Conservation (phyloP, 2,329 filamentous ascomycete species). For the Phaeosphaeriaceae sp. region DNA sequence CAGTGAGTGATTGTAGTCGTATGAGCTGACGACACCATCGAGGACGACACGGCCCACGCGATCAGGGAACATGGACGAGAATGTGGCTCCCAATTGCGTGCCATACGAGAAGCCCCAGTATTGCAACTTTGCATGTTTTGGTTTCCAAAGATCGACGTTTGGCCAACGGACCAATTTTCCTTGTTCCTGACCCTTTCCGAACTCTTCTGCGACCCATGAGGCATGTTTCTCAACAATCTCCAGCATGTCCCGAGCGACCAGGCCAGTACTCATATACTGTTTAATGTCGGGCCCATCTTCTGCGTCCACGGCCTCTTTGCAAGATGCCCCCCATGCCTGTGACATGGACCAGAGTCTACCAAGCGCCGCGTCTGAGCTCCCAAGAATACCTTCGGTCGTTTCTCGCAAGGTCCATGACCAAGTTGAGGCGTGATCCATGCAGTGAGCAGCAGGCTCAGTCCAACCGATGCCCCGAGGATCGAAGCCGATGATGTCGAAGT, state of each 20-base stretch:
- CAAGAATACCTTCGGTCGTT: constrained; percentile 47
- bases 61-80: constrained; percentile 48
- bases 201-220: constrained; percentile 35
- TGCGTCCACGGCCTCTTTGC: constrained; percentile 28
- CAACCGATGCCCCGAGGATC: constrained; percentile 53
- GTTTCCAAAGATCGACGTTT: constrained; percentile 6
- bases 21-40: constrained; percentile 55
- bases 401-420: constrained; percentile 49
- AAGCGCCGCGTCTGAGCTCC: constrained; percentile 52
- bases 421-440: constrained; percentile 41
- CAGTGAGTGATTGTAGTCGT: constrained; percentile 44
- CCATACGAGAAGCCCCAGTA: constrained; percentile 60
- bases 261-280: constrained; percentile 55
- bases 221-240: constrained; percentile 55
- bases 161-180: neutral
- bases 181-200: constrained; percentile 3
- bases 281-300: constrained; percentile 47
- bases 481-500: constrained; percentile 55
- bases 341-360: constrained; percentile 52
- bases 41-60: constrained; percentile 47
- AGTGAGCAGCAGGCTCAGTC: constrained; percentile 44
- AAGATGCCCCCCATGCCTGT: constrained; percentile 44
- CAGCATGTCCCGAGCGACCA: constrained; percentile 59
- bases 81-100: constrained; percentile 50
- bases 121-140: constrained; percentile 42